phyloP scores from a whole-genome alignment of 2,329 filamentous ascomycete species.

The Microascus cirrosus region DNA sequence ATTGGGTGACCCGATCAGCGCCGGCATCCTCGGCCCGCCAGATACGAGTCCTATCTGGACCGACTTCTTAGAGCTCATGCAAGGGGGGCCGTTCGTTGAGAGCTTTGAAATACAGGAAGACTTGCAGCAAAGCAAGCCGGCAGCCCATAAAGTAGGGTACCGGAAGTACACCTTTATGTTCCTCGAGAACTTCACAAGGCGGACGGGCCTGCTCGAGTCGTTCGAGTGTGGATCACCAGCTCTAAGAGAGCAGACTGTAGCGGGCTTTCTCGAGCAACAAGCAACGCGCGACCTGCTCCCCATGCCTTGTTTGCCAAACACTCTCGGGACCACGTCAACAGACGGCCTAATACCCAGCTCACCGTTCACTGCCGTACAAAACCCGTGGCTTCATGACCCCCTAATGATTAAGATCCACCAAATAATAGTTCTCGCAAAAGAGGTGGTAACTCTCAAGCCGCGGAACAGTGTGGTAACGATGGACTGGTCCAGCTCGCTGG shows the following conservation, averaged over 20 bases:
- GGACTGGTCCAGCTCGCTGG: constrained; percentile 19
- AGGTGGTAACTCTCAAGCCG: constrained; percentile 20
- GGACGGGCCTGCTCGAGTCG: constrained; percentile 20
- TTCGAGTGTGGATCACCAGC: constrained; percentile 22
- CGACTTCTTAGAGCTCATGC: constrained; percentile 1
- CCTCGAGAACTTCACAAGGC: constrained; percentile 21
- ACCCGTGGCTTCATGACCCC: constrained; percentile 15
- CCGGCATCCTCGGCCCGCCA: not conserved
- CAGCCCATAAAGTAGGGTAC: not conserved
- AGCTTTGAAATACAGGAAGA: not conserved
- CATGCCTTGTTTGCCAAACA: not conserved
- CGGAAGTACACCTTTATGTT: constrained; percentile 14
- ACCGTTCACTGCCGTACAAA: not conserved
- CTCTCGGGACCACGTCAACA: not conserved
- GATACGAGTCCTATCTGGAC: not conserved
- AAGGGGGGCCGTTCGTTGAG: not conserved
- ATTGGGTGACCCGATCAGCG: not conserved
- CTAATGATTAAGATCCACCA: constrained; percentile 21
- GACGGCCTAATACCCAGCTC: not conserved
- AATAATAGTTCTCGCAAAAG: constrained; percentile 20
- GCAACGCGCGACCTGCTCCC: not conserved
- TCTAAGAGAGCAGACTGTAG: constrained; percentile 16
- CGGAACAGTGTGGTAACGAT: constrained; percentile 20
- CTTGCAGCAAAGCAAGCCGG: not conserved
- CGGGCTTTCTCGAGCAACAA: constrained; percentile 7